phyloP scores from a whole-genome alignment of 345 rosid species.

The Populus ilicifolia region DNA sequence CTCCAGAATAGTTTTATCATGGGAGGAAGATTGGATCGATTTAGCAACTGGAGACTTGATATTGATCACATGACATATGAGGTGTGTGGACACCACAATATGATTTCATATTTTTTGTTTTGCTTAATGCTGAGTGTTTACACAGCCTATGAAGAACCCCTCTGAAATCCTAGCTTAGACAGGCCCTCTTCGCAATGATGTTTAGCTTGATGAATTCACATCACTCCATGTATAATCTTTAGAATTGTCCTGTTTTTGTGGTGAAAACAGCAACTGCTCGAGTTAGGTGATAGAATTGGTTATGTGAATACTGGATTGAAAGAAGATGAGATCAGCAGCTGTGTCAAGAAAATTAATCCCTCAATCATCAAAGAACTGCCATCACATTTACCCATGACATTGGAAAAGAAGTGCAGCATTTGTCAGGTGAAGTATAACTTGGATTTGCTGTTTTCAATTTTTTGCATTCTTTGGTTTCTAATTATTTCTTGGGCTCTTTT shows the following conservation, averaged over 20 bases:
- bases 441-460: neutral
- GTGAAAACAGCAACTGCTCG: constrained; percentile 64
- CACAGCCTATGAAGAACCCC: neutral
- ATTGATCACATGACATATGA: constrained; percentile 60
- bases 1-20: constrained; percentile 41
- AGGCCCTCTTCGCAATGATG: neutral
- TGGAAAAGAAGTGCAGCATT: constrained; percentile 74
- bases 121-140: neutral
- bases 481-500: neutral
- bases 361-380: constrained; percentile 34
- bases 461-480: neutral
- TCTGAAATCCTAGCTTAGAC: neutral
- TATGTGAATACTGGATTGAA: constrained; percentile 74
- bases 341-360: constrained; percentile 59
- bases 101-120: neutral
- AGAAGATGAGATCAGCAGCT: constrained; percentile 63
- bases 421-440: constrained; percentile 55
- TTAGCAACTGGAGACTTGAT: constrained; percentile 52
- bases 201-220: neutral
- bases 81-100: constrained; percentile 24
- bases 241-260: neutral
- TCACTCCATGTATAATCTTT: neutral
- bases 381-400: constrained; percentile 17
- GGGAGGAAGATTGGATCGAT: constrained; percentile 53
- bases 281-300: constrained; percentile 87